Base-by-base conservation (phyloP, 495 filamentous ascomycete genomes). In the Elaphomyces granulatus region DNA sequence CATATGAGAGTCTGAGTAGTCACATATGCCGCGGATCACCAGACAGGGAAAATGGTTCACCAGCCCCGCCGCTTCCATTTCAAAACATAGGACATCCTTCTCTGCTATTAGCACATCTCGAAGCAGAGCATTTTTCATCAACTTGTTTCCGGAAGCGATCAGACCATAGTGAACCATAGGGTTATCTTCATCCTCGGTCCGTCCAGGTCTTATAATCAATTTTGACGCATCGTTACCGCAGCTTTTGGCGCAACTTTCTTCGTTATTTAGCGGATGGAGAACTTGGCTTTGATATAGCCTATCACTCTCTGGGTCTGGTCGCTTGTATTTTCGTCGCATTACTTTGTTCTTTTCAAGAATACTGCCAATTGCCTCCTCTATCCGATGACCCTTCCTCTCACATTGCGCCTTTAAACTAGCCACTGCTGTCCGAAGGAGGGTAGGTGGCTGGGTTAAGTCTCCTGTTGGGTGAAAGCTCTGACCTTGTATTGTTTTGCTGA, bases 1-100 rank as follows among this genome's bases (percentile, higher is more conserved):
- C 41, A 55, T 57, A 31, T 55, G 47, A 4, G 42, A 41, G 37
- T 57, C 54, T 15, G 48, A 39, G 42, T 55, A 57, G 38, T 57
- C 52, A 43, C 49, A 53, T 18, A 57, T 47, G 8, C 54, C 54
- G 34, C 49, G 34, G 10, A 57, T 51, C 21, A 51, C 46, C n/a
- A 52, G 36, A 28, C 47, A 52, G 34, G 35, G 44, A 9, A 43
- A 20, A 15, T 36, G 34, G 6, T 45, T 43, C 40, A 48, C 53
- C 12, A 61, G 28, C 1, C 65, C 64, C 15, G 64, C 64, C 8
- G 61, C 64, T 48, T 67, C 64, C 55, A 67, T 68, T 35, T 20
- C 55, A 40, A 47, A 60, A 46, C 39, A 58, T 21, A 40, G 43
- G 17, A 44, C 48, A 47, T 55, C 50, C 2, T 50, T 20, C 8